Evolutionary conservation across 768 basidiomycete species (phyloP), one percentile per base, ranked within the genome.

Genomic region (Crucibulum laeve): DNA sequence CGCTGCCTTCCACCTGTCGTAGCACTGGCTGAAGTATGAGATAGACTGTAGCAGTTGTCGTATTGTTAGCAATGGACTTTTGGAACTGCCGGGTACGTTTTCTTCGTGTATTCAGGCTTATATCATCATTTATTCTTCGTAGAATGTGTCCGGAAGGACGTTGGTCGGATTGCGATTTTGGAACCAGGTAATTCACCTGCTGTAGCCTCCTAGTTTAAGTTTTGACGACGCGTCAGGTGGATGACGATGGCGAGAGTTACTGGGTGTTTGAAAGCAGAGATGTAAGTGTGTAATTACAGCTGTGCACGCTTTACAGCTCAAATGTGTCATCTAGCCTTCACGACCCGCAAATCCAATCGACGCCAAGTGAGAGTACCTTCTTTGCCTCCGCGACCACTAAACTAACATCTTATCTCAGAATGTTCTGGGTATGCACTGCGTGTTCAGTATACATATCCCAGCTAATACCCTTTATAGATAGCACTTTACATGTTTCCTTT

Each of bases 221-320:
- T 41, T 19, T 32, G 25, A 38, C 32, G 39, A 38, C 26, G 24
- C 28, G 34, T 26, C 47, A 87, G 84, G 92, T 98, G 11, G 93
- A 98, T 55, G 93, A 97, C 42, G 93, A 97, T 51, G 96, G 96
- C 2, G 90, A 95, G 62, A 78, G 76, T 62, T 94, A 85, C 53
- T 99, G 96, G 96, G 94, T 99, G 8, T 99, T 99, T 52, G 96
- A 99, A 67, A 88, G 87, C 56, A 79, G 94, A 57, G 94, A 97
- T 64, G 95, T 95, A 65, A 58, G 87, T 68, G 21, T 38, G 21
- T 18, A 13, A 7, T 40, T 13, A 17, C 4, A 4, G 30, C 11
- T 34, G 23, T 11, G 14, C 22, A 34, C 19, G 36, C 18, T 18
- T 35, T 41, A 48, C 43, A 25, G 11, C 45, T 50, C 18, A 38